Percentiles rank a stretch among this genome's conserved stretches.
Conservation (phyloP, 2,329 filamentous ascomycete genomes). For the Aspergillus melleus region DNA sequence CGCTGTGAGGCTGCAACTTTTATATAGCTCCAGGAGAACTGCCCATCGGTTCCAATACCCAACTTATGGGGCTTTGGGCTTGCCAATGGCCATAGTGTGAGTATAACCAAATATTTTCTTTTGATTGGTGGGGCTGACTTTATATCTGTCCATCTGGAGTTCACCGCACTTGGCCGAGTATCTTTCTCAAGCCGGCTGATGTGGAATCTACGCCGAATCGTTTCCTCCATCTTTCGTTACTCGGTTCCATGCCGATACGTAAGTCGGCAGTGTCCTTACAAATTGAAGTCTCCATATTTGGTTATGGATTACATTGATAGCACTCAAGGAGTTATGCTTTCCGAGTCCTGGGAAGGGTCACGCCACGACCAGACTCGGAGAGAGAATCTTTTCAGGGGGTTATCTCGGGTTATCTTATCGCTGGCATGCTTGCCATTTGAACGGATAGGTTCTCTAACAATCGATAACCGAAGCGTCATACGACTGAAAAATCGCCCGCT, state of each 20-base stretch:
- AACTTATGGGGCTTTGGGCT: slow-evolving; percentile 26
- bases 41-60: slow-evolving; percentile 26
- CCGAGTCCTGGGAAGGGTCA: slow-evolving; percentile 20
- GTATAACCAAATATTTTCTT: not conserved
- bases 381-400: slow-evolving; percentile 20
- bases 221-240: slow-evolving; percentile 20
- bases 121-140: not conserved
- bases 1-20: slow-evolving; percentile 28
- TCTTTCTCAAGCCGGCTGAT: too few species aligned
- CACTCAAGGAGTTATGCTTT: slow-evolving; percentile 23
- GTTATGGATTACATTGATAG: slow-evolving; percentile 23
- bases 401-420: slow-evolving; percentile 19
- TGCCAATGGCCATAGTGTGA: slow-evolving; percentile 27
- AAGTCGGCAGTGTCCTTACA: not conserved
- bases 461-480: slow-evolving; percentile 28
- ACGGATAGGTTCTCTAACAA: slow-evolving; percentile 35
- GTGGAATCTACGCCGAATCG: not conserved
- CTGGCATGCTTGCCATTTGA: slow-evolving; percentile 24
- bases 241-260: slow-evolving; percentile 25
- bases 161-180: too few species aligned
- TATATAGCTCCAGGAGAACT: slow-evolving; percentile 26
- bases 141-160: not conserved
- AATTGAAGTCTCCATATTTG: slow-evolving; percentile 11
- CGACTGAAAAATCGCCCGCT: slow-evolving; percentile 18
- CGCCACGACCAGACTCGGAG: slow-evolving; percentile 15